Percentiles rank a stretch among this genome's conserved stretches.
phyloP scores from a whole-genome alignment of 1,284 basidiomycete species.

The Cutaneotrichosporon cyanovorans region DNA sequence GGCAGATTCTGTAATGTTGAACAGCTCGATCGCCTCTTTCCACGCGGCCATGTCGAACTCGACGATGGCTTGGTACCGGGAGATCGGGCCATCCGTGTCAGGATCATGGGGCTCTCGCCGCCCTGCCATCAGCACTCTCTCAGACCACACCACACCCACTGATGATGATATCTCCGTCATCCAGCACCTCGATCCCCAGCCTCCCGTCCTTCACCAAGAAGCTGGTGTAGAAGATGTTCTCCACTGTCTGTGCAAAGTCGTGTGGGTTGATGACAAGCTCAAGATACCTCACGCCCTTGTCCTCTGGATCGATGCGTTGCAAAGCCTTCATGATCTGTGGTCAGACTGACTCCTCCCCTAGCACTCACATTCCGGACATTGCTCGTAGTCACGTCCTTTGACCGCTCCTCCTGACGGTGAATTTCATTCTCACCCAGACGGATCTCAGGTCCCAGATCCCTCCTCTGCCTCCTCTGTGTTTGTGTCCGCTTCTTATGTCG shows the following conservation, averaged over 20 bases:
- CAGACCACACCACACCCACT: constrained; percentile 30
- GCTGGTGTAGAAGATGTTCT: constrained; percentile 53
- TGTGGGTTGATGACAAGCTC: constrained; percentile 11
- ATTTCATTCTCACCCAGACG: constrained; percentile 1
- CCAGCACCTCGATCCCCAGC: constrained; percentile 36
- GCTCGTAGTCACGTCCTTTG: constrained; percentile 21
- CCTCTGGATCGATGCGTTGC: constrained; percentile 15
- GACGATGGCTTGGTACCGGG: constrained; percentile 49
- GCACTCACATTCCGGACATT: constrained; percentile 23
- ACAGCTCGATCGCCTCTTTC: constrained; percentile 46
- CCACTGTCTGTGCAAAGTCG: constrained; percentile 46
- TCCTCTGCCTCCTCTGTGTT: background rate
- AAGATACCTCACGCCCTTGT: constrained; percentile 46
- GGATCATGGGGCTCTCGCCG: too few species aligned
- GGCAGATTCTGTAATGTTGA: constrained; percentile 44
- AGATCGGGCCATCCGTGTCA: constrained; percentile 26
- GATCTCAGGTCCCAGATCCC: background rate
- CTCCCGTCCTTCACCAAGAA: constrained; percentile 50
- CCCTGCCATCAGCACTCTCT: too few species aligned
- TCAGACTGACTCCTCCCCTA: background rate
- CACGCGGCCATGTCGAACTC: constrained; percentile 47
- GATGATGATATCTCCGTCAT: constrained; percentile 46
- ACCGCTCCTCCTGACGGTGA: constrained; percentile 4
- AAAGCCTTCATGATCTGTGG: constrained; percentile 25
- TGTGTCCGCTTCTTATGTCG: constrained; percentile 15